Evolutionary conservation across 2,329 filamentous ascomycete species (phyloP).

Genomic region (Claviceps lovelessii): DNA sequence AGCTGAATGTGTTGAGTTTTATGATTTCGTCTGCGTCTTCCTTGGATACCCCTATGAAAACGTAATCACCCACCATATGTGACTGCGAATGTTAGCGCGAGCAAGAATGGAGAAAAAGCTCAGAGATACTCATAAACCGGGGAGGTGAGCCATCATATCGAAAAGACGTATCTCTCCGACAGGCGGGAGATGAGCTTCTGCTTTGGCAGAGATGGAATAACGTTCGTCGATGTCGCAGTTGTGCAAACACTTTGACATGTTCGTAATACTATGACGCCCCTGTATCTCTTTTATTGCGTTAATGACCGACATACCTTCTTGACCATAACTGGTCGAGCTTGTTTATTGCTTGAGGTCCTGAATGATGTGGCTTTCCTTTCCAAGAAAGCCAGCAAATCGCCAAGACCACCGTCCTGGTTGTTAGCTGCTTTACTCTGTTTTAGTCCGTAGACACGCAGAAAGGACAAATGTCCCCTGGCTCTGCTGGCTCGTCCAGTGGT

Average conservation of each 20-base stretch:
- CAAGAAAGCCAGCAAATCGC: slow-evolving; percentile 51
- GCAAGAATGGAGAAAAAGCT: slow-evolving; percentile 18
- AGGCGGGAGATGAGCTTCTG: background rate
- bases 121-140: background rate
- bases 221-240: slow-evolving; percentile 1
- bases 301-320: slow-evolving; percentile 57
- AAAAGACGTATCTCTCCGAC: background rate
- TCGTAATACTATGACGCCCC: slow-evolving; percentile 4
- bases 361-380: slow-evolving; percentile 53
- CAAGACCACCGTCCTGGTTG: slow-evolving; percentile 53
- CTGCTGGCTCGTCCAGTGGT: slow-evolving; percentile 13
- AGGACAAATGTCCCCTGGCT: slow-evolving; percentile 18
- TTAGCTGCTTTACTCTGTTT: slow-evolving; percentile 52
- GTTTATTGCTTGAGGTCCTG: slow-evolving; percentile 28
- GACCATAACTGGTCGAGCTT: slow-evolving; percentile 44
- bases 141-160: background rate
- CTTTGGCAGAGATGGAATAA: background rate
- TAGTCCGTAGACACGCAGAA: slow-evolving; percentile 44
- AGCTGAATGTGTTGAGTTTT: slow-evolving; percentile 53
- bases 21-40: slow-evolving; percentile 50
- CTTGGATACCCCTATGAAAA: slow-evolving; percentile 52
- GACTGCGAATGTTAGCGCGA: slow-evolving; percentile 52
- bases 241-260: slow-evolving; percentile 2
- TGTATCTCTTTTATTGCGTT: slow-evolving; percentile 10
- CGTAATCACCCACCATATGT: slow-evolving; percentile 51